These are phyloP conservation scores for Patellaria atrata DNA, from an alignment of 495 filamentous ascomycete species.

Conservation along the genomic window DNA sequence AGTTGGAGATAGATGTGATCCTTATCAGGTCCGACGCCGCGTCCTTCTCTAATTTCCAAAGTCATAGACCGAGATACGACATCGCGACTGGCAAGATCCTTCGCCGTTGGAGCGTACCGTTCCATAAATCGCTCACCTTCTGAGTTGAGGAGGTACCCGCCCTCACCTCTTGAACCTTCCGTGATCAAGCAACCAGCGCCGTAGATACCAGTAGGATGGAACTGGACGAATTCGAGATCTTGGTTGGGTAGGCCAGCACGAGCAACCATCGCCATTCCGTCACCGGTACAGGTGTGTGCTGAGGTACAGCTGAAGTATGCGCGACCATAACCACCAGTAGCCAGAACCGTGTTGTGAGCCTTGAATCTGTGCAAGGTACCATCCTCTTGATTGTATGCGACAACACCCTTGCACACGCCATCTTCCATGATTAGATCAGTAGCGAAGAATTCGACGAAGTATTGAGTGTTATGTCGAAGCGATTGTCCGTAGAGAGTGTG, in stretches of 20 bases:
- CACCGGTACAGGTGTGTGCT: slow-evolving; percentile 94
- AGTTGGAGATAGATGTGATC: slow-evolving; percentile 97
- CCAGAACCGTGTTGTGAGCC: slow-evolving; percentile 87
- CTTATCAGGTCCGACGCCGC: slow-evolving; percentile 90
- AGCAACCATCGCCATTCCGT: slow-evolving; percentile 97
- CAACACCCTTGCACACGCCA: slow-evolving; percentile 86
- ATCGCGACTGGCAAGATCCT: slow-evolving; percentile 87
- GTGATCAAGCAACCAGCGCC: slow-evolving; percentile 95
- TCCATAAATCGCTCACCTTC: slow-evolving; percentile 98
- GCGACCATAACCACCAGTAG: slow-evolving; percentile 91
- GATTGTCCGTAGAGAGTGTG: slow-evolving; percentile 98
- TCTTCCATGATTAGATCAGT: slow-evolving; percentile 93
- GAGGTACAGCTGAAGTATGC: slow-evolving; percentile 97
- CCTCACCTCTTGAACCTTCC: slow-evolving; percentile 91
- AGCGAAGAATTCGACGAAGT: slow-evolving; percentile 98
- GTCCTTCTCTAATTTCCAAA: slow-evolving; percentile 89
- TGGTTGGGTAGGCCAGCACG: slow-evolving; percentile 94
- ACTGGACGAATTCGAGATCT: slow-evolving; percentile 97
- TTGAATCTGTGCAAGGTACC: slow-evolving; percentile 93
- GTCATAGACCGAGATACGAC: slow-evolving; percentile 96
- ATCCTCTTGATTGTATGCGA: slow-evolving; percentile 97
- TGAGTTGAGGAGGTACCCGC: slow-evolving; percentile 87
- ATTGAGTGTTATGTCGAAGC: slow-evolving; percentile 91
- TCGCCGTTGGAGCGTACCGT: slow-evolving; percentile 86
- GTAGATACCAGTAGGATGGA: slow-evolving; percentile 97